These are phyloP conservation scores for Seiridium cupressi DNA, from an alignment of 2,329 filamentous ascomycete genomes.

Conservation along the genomic window DNA sequence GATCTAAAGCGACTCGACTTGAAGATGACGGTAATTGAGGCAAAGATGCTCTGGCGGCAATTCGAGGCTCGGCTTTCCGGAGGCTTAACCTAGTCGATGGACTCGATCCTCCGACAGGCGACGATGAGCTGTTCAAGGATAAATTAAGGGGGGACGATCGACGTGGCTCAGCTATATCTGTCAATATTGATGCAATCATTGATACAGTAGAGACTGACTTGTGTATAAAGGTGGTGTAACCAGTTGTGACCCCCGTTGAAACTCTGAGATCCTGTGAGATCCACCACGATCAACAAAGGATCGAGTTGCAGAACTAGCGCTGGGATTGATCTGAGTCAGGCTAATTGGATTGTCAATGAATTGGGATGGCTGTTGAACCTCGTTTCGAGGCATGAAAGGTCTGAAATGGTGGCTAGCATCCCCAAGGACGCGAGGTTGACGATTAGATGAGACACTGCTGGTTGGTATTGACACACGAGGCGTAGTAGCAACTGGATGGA, in stretches of 20 bases:
- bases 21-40: slow-evolving; percentile 12
- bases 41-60: slow-evolving; percentile 9
- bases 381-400: slow-evolving; percentile 14
- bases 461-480: slow-evolving; percentile 20
- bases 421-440: slow-evolving; percentile 21
- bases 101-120: slow-evolving; percentile 22
- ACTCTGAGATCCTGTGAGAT: slow-evolving; percentile 14
- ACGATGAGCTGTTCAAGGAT: slow-evolving; percentile 19
- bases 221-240: slow-evolving; percentile 18
- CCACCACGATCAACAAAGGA: slow-evolving; percentile 11
- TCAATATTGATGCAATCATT: slow-evolving; percentile 11
- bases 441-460: slow-evolving; percentile 6
- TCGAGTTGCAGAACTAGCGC: slow-evolving; percentile 10
- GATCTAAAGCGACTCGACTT: slow-evolving; percentile 17
- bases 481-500: slow-evolving; percentile 1
- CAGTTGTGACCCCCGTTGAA: slow-evolving; percentile 16
- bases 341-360: slow-evolving; percentile 14
- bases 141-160: slow-evolving; percentile 11
- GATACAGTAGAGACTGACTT: slow-evolving; percentile 13
- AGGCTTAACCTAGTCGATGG: slow-evolving; percentile 23
- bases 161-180: slow-evolving; percentile 11
- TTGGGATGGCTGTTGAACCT: slow-evolving; percentile 13
- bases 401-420: slow-evolving; percentile 31
- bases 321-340: slow-evolving; percentile 11
- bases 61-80: slow-evolving; percentile 12